Evolutionary conservation across 1,284 basidiomycete species (phyloP).

Genomic region (Austroboletus niveus): DNA sequence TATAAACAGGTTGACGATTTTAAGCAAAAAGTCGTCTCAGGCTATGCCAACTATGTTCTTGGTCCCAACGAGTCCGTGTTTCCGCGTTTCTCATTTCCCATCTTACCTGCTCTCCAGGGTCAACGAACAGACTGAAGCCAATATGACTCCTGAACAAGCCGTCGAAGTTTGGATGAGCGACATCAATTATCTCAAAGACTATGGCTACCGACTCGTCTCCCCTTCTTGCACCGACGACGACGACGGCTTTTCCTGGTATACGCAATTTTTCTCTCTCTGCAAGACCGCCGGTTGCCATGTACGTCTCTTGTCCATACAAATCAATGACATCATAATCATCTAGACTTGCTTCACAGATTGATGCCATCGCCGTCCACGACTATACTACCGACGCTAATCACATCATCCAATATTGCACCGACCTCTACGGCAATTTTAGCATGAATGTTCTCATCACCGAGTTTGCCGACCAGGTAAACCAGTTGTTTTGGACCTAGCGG

Average conservation of each 20-base stretch:
- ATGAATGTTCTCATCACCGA: constrained; percentile 60
- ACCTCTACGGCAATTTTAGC: constrained; percentile 50
- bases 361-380: constrained; percentile 53
- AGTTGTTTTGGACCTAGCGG: too few relatives aligned
- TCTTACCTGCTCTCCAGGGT: constrained; percentile 40
- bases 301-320: constrained; percentile 27
- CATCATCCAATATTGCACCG: constrained; percentile 50
- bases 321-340: neutral
- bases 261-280: constrained; percentile 53
- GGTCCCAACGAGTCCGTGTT: constrained; percentile 57
- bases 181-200: constrained; percentile 53
- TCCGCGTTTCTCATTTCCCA: neutral
- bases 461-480: constrained; percentile 58
- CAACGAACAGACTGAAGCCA: constrained; percentile 52
- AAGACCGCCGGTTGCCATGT: constrained; percentile 42
- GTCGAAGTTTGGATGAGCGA: constrained; percentile 60
- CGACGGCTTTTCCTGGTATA: constrained; percentile 56
- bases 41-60: constrained; percentile 41
- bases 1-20: constrained; percentile 26
- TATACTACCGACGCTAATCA: constrained; percentile 53
- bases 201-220: constrained; percentile 59
- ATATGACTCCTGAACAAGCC: constrained; percentile 52
- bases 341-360: constrained; percentile 40
- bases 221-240: constrained; percentile 69
- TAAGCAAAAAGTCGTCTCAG: constrained; percentile 31